Conservation (phyloP, 2,329 filamentous ascomycete species). For the Hypoxylon sp. region DNA sequence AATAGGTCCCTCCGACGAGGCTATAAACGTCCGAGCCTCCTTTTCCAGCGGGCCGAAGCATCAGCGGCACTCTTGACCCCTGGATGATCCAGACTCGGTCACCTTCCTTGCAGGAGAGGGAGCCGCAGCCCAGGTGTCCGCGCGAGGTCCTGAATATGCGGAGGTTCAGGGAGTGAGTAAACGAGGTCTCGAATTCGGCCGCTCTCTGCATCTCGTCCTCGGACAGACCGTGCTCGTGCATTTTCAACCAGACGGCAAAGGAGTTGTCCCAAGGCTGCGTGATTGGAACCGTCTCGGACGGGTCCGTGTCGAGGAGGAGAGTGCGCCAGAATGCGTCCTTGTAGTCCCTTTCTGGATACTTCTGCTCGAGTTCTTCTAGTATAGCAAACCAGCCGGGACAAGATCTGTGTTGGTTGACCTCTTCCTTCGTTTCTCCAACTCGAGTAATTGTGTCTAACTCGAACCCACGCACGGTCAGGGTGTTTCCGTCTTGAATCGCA, state of each 20-base stretch:
- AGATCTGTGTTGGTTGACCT: conserved; percentile 21
- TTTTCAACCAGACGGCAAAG: conserved; percentile 31
- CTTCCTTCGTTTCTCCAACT: conserved; percentile 27
- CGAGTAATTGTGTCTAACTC: conserved; percentile 30
- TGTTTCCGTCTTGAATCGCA: conserved; percentile 1
- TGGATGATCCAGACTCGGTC: conserved; percentile 35
- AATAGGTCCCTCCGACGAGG: conserved; percentile 35
- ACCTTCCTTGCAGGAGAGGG: conserved; percentile 24
- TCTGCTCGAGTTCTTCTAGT: conserved; percentile 23
- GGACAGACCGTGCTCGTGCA: conserved; percentile 11
- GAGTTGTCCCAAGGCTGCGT: conserved; percentile 27
- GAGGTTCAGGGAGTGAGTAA: conserved; percentile 34
- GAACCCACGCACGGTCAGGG: conserved; percentile 21
- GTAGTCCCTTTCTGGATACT: conserved; percentile 24
- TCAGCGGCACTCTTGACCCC: conserved; percentile 34
- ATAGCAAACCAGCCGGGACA: conserved; percentile 31
- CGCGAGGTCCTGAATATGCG: conserved; percentile 31
- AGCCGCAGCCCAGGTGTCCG: conserved; percentile 34
- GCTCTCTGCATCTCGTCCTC: conserved; percentile 19
- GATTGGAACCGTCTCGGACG: conserved; percentile 21
- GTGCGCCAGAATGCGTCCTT: conserved; percentile 36
- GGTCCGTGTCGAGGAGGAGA: conserved; percentile 31
- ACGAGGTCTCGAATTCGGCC: conserved; percentile 29
- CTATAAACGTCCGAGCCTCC: conserved; percentile 6
- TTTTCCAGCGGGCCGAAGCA: conserved; percentile 15